Evolutionary conservation across 495 filamentous ascomycete species (phyloP).

Genomic region (Massariosphaeria phaeospora): DNA sequence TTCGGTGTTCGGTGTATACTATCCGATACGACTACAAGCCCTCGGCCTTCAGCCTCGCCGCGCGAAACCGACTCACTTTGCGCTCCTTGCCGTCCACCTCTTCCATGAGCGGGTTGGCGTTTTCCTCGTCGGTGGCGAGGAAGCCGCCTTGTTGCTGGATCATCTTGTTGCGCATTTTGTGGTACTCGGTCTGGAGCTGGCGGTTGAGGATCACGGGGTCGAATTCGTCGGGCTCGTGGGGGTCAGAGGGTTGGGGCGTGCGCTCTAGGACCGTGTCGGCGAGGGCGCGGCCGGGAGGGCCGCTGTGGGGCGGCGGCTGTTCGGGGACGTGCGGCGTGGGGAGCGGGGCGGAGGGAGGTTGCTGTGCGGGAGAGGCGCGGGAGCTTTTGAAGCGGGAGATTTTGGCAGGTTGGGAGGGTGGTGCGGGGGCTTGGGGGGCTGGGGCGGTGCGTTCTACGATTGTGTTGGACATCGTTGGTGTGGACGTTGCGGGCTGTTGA

Average conservation of each 20-base stretch:
- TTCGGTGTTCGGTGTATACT: not conserved
- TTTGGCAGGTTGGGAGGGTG: slow-evolving; percentile 20
- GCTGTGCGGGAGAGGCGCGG: slow-evolving; percentile 3
- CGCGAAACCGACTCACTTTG: slow-evolving; percentile 84
- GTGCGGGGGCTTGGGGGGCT: slow-evolving; percentile 1
- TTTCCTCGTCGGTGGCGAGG: slow-evolving; percentile 52
- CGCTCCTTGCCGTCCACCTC: slow-evolving; percentile 61
- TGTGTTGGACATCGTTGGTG: slow-evolving; percentile 27
- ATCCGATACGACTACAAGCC: slow-evolving; percentile 3
- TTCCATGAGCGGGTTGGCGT: slow-evolving; percentile 58
- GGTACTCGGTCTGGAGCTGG: slow-evolving; percentile 75
- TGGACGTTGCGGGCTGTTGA: not conserved
- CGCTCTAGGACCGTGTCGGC: slow-evolving; percentile 13
- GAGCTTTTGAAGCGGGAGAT: slow-evolving; percentile 37
- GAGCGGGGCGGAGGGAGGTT: not conserved
- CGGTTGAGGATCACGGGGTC: slow-evolving; percentile 67
- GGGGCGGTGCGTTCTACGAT: slow-evolving; percentile 30
- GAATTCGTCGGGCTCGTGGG: slow-evolving; percentile 52
- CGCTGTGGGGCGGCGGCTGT: slow-evolving; percentile 1
- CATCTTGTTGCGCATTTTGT: slow-evolving; percentile 70
- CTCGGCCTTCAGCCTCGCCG: slow-evolving; percentile 60
- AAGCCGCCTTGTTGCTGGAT: slow-evolving; percentile 77
- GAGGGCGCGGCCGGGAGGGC: slow-evolving; percentile 11
- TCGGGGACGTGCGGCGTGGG: not conserved
- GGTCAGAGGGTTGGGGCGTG: not conserved